Conservation (phyloP, 345 rosid genomes). For the Bruguiera parviflora region DNA sequence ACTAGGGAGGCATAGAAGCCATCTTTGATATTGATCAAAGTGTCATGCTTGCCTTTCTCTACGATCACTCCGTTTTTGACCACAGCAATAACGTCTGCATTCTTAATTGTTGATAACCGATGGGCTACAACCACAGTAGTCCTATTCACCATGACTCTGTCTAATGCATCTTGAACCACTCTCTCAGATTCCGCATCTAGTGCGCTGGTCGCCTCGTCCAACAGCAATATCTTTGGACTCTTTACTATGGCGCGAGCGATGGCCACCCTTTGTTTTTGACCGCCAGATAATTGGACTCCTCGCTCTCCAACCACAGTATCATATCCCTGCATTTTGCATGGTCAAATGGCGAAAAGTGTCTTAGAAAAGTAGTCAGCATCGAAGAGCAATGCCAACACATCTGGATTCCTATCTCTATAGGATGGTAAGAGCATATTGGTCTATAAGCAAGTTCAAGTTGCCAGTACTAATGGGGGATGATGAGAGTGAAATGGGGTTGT, state of each 20-base stretch:
- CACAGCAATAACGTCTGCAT: constrained; percentile 63
- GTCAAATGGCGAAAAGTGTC: background rate
- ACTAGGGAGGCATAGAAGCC: constrained; percentile 67
- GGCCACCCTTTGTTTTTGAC: constrained; percentile 88
- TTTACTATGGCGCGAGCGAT: constrained; percentile 77
- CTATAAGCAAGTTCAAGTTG: too few relatives aligned
- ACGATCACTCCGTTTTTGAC: constrained; percentile 58
- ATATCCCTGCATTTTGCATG: constrained; percentile 46
- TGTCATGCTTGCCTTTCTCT: constrained; percentile 68
- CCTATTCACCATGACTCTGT: constrained; percentile 54
- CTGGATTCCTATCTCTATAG: too few relatives aligned
- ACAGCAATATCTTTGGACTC: constrained; percentile 58
- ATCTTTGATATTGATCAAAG: constrained; percentile 44
- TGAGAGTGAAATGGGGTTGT: constrained; percentile 1
- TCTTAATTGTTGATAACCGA: constrained; percentile 60
- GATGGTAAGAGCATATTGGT: too few relatives aligned
- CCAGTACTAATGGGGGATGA: too few relatives aligned
- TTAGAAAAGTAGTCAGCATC: too few relatives aligned
- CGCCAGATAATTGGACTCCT: constrained; percentile 72
- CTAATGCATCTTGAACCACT: constrained; percentile 74
- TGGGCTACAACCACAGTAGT: constrained; percentile 73
- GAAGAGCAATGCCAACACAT: too few relatives aligned
- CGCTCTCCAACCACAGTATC: constrained; percentile 70
- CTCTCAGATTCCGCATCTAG: constrained; percentile 74
- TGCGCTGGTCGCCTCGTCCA: constrained; percentile 78